Evolutionary conservation across 371 early-diverging fungal species (phyloP).

Genomic region (Mortierella sp.): DNA sequence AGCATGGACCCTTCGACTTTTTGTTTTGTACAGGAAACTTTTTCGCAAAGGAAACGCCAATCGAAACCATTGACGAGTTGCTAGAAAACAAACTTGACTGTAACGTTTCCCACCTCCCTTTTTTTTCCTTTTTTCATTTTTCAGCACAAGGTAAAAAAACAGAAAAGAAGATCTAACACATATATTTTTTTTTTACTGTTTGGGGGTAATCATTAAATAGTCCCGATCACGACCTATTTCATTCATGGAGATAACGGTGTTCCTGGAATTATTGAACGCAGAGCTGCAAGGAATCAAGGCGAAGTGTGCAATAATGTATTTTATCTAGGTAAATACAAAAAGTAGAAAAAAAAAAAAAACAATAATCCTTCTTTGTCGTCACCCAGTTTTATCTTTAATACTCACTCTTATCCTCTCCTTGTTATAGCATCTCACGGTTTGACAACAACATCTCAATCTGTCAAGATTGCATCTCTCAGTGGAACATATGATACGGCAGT

Average conservation of each 20-base stretch:
- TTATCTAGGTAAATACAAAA: slow-evolving; percentile 69
- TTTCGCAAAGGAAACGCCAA: slow-evolving; percentile 65
- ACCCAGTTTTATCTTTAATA: not conserved
- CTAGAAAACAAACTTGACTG: slow-evolving; percentile 69
- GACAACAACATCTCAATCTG: slow-evolving; percentile 77
- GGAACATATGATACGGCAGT: slow-evolving; percentile 62
- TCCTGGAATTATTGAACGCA: slow-evolving; percentile 68
- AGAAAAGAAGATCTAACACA: not conserved
- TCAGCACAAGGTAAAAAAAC: no score
- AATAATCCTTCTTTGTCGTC: not conserved
- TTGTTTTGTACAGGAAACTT: slow-evolving; percentile 87
- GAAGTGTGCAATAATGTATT: slow-evolving; percentile 83
- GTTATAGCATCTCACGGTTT: slow-evolving; percentile 65
- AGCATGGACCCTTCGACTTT: slow-evolving; percentile 89
- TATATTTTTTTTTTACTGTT: not conserved
- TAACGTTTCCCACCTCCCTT: slow-evolving; percentile 32
- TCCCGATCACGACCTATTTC: slow-evolving; percentile 85
- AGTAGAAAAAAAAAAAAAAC: not conserved
- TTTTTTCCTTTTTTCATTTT: not conserved
- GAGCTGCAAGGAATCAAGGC: slow-evolving; percentile 71
- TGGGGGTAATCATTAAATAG: slow-evolving; percentile 47
- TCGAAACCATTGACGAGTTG: slow-evolving; percentile 64
- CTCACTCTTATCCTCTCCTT: not conserved
- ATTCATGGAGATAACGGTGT: slow-evolving; percentile 72
- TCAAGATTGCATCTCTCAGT: slow-evolving; percentile 81